Evolutionary conservation across 1,284 basidiomycete species (phyloP), one percentile per base, ranked within the genome.

Genomic region (Thelephora terrestris): DNA sequence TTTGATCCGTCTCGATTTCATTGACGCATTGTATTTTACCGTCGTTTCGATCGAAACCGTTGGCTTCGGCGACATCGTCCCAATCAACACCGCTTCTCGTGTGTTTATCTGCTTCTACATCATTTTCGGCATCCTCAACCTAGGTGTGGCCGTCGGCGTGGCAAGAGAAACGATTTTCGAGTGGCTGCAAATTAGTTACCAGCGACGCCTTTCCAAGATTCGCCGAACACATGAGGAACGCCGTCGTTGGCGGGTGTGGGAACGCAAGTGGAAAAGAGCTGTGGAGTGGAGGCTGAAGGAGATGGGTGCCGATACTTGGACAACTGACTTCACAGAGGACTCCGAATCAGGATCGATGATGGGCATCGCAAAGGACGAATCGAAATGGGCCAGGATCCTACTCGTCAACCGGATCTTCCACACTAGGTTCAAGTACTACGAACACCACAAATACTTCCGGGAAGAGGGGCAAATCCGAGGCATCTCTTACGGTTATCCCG

Each of bases 31-130:
- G 29, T 85, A 82, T 58, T 85, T 85, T 58, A 79, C 81, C 5
- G 69, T 85, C 23, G 78, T 80, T 5, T 75, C 81, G 4, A 79
- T 87, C 46, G 77, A 85, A 60, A 84, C 83, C 2, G 78, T 91
- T 32, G 88, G 88, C 0, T 89, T 91, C 6, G 89, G 89, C 9
- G 88, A 91, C 59, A 80, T 90, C 42, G 62, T 69, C 4, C 82
- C 85, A 0, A 49, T 48, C 5, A 67, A 66, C 1, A 64, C 73
- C 2, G 70, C 68, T 1, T 68, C 75, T 3, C 75, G 76, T 16
- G 55, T 80, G 9, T 83, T 84, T 54, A 68, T 73, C 0, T 78
- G 77, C 56, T 55, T 75, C 46, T 85, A 83, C 52, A 68, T 74
- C 23, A 68, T 71, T 0, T 64, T 79, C 21, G 83, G 81, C 16